Conservation (phyloP, 2,329 filamentous ascomycete genomes). For the Exophiala viscosa region DNA sequence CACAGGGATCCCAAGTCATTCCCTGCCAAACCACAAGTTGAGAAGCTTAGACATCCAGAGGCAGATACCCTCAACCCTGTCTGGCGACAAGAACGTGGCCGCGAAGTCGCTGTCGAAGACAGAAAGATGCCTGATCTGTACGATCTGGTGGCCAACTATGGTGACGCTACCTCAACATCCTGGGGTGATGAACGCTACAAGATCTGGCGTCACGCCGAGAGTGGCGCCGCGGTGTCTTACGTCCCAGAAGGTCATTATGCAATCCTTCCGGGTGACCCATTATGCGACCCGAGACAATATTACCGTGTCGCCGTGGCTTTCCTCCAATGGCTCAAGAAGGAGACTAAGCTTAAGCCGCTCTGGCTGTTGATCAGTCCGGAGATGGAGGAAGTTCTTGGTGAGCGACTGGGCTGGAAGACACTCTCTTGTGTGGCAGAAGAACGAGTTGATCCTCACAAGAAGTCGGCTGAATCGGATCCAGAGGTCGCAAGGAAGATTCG, state of each 20-base stretch:
- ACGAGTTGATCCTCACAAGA: conserved; percentile 71
- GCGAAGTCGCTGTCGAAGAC: conserved; percentile 40
- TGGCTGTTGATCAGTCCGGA: conserved; percentile 85
- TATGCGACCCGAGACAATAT: conserved; percentile 78
- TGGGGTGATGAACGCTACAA: conserved; percentile 88
- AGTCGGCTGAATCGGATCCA: conserved; percentile 61
- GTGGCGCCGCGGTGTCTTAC: conserved; percentile 81
- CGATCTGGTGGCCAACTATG: conserved; percentile 91
- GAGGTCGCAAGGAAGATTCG: conserved; percentile 72
- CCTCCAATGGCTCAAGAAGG: conserved; percentile 68
- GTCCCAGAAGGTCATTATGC: conserved; percentile 73
- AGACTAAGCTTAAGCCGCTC: conserved; percentile 70
- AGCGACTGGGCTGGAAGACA: conserved; percentile 79
- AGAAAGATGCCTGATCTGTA: conserved; percentile 68
- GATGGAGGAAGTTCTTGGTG: conserved; percentile 74
- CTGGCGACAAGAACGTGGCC: conserved; percentile 51
- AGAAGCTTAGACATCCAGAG: conserved; percentile 76
- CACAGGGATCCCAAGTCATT: conserved; percentile 84
- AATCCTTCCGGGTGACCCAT: conserved; percentile 81
- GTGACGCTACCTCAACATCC: conserved; percentile 88
- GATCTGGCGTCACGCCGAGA: conserved; percentile 75
- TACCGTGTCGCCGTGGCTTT: conserved; percentile 69
- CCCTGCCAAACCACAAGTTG: conserved; percentile 61
- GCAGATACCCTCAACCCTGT: conserved; percentile 73
- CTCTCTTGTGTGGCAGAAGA: conserved; percentile 87